These are phyloP conservation scores for Leishmania braziliensis DNA, from an alignment of 208 protist genomes.

Conservation along the genomic window DNA sequence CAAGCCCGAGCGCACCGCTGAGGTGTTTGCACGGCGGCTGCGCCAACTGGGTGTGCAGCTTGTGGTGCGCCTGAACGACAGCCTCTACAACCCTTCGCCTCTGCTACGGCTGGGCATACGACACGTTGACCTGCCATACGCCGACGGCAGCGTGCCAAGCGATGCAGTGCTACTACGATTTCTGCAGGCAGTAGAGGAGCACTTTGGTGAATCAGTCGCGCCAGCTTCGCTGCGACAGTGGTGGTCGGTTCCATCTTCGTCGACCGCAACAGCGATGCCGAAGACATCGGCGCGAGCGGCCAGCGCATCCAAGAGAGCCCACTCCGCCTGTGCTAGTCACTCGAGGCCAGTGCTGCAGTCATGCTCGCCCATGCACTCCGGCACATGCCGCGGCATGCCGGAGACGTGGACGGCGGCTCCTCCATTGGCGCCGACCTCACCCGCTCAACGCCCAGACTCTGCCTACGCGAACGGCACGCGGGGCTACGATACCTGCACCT, in stretches of 20 bases:
- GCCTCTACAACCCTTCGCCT: conserved; percentile 80
- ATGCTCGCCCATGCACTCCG: conserved; percentile 26
- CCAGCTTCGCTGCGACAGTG: conserved; percentile 26
- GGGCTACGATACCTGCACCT: not conserved
- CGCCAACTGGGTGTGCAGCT: conserved; percentile 79
- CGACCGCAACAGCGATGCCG: not conserved
- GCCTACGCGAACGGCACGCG: not conserved
- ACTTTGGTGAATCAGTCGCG: conserved; percentile 31
- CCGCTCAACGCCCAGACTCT: not conserved
- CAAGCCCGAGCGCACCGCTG: conserved; percentile 25
- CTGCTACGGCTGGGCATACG: conserved; percentile 91
- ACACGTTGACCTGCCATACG: conserved; percentile 94
- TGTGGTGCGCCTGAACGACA: conserved; percentile 95
- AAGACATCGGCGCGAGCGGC: not conserved
- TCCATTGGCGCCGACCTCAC: not conserved
- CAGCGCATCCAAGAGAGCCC: conserved; percentile 1
- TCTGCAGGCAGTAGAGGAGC: conserved; percentile 79
- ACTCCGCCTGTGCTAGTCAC: not conserved
- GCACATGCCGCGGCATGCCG: conserved; percentile 45
- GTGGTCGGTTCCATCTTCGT: conserved; percentile 19
- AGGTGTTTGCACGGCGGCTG: conserved; percentile 66
- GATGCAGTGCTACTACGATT: conserved; percentile 89
- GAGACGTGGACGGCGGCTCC: conserved; percentile 30
- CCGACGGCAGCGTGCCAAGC: conserved; percentile 92
- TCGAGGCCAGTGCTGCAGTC: not conserved